Conservation (phyloP, 2,329 filamentous ascomycete genomes). For the Monilinia aucupariae region DNA sequence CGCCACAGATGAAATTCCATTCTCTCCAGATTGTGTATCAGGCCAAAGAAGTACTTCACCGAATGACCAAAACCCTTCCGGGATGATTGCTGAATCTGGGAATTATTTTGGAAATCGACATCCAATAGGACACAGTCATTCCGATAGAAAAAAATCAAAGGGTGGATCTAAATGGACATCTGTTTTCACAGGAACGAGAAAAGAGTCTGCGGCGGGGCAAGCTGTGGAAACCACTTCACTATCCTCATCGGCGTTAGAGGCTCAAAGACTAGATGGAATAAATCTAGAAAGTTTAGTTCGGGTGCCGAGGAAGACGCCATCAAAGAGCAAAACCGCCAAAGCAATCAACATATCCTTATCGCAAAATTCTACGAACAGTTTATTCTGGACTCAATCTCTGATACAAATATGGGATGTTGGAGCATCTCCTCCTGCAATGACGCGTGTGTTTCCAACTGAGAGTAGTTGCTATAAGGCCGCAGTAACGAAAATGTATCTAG, state of each 20-base stretch:
- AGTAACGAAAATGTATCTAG: constrained; percentile 37
- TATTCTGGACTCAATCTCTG: constrained; percentile 39
- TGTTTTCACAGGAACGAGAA: constrained; percentile 30
- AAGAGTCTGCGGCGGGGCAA: constrained; percentile 25
- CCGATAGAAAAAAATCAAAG: constrained; percentile 16
- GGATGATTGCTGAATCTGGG: constrained; percentile 17
- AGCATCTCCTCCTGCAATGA: constrained; percentile 36
- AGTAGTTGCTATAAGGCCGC: constrained; percentile 39
- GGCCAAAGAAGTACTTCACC: constrained; percentile 16
- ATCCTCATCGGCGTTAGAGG: constrained; percentile 36
- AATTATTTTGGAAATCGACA: constrained; percentile 20
- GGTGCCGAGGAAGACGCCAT: constrained; percentile 28
- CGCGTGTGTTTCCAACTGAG: constrained; percentile 36
- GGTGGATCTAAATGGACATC: constrained; percentile 35
- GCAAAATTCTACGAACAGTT: constrained; percentile 37
- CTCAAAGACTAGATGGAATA: constrained; percentile 39
- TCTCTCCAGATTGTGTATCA: constrained; percentile 20
- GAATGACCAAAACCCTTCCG: not conserved
- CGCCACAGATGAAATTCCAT: constrained; percentile 16
- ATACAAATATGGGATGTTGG: constrained; percentile 40
- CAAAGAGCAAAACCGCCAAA: constrained; percentile 34
- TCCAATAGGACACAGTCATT: constrained; percentile 2
- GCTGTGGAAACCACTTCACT: constrained; percentile 38
- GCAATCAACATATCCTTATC: constrained; percentile 37
- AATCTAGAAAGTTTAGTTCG: constrained; percentile 34